These are phyloP conservation scores for Paradendryphiella salina DNA, from an alignment of 2,329 filamentous ascomycete species.

Conservation along the genomic window DNA sequence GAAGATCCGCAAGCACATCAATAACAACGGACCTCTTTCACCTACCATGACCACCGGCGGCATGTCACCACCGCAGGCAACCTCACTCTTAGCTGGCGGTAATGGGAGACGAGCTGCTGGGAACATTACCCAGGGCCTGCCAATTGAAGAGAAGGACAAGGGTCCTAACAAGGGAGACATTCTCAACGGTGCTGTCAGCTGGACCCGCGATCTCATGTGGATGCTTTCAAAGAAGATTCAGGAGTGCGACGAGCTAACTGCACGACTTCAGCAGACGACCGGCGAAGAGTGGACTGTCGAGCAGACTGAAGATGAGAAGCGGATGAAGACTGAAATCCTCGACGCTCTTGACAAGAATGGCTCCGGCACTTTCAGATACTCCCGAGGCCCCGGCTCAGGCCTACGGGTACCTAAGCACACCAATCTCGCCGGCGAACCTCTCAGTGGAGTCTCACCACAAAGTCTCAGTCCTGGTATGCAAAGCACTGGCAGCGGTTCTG, in stretches of 20 bases:
- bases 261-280: conserved; percentile 58
- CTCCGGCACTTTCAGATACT: conserved; percentile 75
- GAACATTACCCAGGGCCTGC: conserved; percentile 89
- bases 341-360: conserved; percentile 85
- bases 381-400: conserved; percentile 78
- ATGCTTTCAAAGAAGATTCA: conserved; percentile 86
- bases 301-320: conserved; percentile 84
- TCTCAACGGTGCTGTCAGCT: conserved; percentile 93
- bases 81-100: conserved; percentile 83
- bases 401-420: conserved; percentile 92
- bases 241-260: conserved; percentile 83
- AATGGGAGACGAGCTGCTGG: conserved; percentile 78
- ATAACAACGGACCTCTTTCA: conserved; percentile 87
- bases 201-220: conserved; percentile 98
- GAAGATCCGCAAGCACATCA: conserved; percentile 91
- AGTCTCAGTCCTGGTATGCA: conserved; percentile 58
- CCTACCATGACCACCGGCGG: conserved; percentile 74
- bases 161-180: conserved; percentile 99
- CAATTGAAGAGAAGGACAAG: conserved; percentile 96
- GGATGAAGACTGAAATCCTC: conserved; percentile 91
- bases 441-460: conserved; percentile 62
- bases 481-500: conserved; percentile 69
- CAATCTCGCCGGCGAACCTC: conserved; percentile 80
- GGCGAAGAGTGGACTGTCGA: conserved; percentile 42
- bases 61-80: conserved; percentile 73